Conservation (phyloP, 1,139 yeast species). For the Pichia sp. region DNA sequence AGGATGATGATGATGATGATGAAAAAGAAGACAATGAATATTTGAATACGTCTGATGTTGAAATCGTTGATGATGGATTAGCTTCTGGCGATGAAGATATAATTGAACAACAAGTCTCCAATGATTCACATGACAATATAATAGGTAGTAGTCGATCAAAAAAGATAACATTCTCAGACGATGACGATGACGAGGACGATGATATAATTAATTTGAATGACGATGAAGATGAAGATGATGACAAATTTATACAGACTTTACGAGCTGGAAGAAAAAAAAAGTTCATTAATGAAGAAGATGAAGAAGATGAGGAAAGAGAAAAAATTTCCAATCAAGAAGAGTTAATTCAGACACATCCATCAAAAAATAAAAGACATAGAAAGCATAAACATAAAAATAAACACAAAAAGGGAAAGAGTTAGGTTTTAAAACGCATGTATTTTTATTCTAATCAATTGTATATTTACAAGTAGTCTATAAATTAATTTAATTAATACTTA, state of each 20-base stretch:
- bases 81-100: conserved; percentile 15
- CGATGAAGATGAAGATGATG: conserved; percentile 3
- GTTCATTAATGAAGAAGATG: conserved; percentile 1
- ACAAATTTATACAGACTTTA: not conserved
- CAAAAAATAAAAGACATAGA: not conserved
- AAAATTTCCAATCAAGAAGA: not conserved
- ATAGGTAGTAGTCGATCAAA: not conserved
- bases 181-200: conserved; percentile 1
- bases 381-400: conserved; percentile 3
- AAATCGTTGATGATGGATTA: conserved; percentile 3
- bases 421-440: not conserved
- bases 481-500: not conserved
- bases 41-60: conserved; percentile 2
- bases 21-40: conserved; percentile 1
- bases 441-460: not conserved
- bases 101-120: not conserved
- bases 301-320: not conserved
- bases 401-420: conserved; percentile 5
- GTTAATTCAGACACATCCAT: no score
- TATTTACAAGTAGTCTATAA: conserved; percentile 6
- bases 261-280: conserved; percentile 1
- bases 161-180: not conserved
- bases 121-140: conserved; percentile 5
- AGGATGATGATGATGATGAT: not conserved
- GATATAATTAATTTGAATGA: not conserved